Conservation (phyloP, 2,329 filamentous ascomycete species). For the Phaeophleospora eucalypticola region DNA sequence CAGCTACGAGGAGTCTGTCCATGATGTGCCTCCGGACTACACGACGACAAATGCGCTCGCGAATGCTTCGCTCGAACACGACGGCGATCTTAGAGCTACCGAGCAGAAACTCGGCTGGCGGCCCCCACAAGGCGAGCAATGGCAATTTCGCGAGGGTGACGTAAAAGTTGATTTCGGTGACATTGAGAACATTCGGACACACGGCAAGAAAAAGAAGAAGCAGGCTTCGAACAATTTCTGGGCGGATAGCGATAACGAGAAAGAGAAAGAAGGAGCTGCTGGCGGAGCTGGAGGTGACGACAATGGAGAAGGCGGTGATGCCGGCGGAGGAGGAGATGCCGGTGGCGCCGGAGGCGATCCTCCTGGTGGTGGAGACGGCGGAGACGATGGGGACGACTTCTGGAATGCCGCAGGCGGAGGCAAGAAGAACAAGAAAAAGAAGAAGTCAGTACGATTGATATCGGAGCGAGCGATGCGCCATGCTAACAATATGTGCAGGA, state of each 20-base stretch:
- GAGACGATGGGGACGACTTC: slow-evolving; percentile 35
- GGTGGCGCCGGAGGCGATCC: slow-evolving; percentile 27
- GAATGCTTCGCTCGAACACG: slow-evolving; percentile 8
- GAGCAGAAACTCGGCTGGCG: background rate
- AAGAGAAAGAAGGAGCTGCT: slow-evolving; percentile 32
- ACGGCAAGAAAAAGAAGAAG: slow-evolving; percentile 53
- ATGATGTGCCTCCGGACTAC: slow-evolving; percentile 45
- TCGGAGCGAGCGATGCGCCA: background rate
- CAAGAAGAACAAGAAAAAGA: slow-evolving; percentile 40
- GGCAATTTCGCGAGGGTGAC: no score
- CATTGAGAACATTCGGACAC: slow-evolving; percentile 46
- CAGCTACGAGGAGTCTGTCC: slow-evolving; percentile 41
- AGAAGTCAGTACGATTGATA: slow-evolving; percentile 15
- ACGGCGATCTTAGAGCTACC: slow-evolving; percentile 1
- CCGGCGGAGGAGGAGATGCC: slow-evolving; percentile 30
- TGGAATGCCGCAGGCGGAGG: slow-evolving; percentile 26
- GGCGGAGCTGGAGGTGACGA: slow-evolving; percentile 34
- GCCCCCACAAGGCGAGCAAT: no score
- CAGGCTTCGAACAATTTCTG: slow-evolving; percentile 42
- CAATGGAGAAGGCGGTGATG: slow-evolving; percentile 30
- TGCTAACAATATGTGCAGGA: slow-evolving; percentile 16
- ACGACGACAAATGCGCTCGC: slow-evolving; percentile 28
- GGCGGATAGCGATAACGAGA: slow-evolving; percentile 45
- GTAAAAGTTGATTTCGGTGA: slow-evolving; percentile 55
- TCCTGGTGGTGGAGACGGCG: slow-evolving; percentile 29